These are phyloP conservation scores for Gossypium anomalum DNA, from an alignment of 345 rosid species.

Conservation along the genomic window DNA sequence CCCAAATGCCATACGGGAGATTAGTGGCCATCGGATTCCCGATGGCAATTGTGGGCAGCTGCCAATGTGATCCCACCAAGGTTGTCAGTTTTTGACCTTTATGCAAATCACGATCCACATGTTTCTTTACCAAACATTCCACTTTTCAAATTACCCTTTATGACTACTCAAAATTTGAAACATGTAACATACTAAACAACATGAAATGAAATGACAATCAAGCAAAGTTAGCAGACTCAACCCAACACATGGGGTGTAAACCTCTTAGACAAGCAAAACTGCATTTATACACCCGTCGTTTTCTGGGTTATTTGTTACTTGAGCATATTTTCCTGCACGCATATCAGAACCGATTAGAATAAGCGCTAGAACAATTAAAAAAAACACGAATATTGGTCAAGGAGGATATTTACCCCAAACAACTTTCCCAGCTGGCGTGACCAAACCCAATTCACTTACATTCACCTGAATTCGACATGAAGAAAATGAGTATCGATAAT, in stretches of 20 bases:
- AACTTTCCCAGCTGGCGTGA: constrained; percentile 88
- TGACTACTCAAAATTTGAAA: background rate
- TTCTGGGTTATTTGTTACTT: constrained; percentile 92
- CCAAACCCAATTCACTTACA: constrained; percentile 91
- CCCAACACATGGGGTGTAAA: background rate
- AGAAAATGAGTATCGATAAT: background rate
- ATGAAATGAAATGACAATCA: background rate
- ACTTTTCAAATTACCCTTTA: background rate
- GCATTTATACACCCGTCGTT: constrained; percentile 87
- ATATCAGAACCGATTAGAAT: background rate
- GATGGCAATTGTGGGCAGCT: background rate
- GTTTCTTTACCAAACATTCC: background rate
- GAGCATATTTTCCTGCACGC: constrained; percentile 88
- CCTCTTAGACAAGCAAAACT: constrained; percentile 66
- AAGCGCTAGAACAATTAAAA: background rate
- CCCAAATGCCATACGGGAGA: background rate
- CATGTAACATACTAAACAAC: background rate
- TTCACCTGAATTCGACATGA: constrained; percentile 56
- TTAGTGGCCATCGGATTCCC: background rate
- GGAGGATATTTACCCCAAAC: constrained; percentile 68
- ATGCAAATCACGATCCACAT: background rate
- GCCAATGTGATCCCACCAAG: background rate
- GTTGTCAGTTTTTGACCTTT: background rate
- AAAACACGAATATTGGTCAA: background rate
- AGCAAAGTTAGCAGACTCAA: background rate